These are phyloP conservation scores for Bombardia bombarda DNA, from an alignment of 495 filamentous ascomycete species.

Conservation along the genomic window DNA sequence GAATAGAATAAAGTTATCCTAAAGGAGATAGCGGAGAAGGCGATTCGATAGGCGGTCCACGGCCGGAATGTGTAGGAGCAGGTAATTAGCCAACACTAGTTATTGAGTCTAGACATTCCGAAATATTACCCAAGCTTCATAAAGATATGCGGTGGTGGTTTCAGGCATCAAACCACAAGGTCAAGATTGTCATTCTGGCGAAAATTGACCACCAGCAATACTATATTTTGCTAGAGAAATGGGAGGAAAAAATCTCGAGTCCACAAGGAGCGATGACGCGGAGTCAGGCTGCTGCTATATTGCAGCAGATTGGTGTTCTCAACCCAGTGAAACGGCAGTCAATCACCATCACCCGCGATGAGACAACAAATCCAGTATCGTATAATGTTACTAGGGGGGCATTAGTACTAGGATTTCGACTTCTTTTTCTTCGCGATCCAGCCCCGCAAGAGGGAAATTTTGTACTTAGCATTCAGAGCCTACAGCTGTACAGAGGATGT, in stretches of 20 bases:
- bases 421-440: constrained; percentile 10
- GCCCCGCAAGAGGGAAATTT: constrained; percentile 5
- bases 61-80: no score
- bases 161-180: background rate
- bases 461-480: constrained; percentile 7
- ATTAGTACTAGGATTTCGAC: constrained; percentile 11
- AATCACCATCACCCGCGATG: constrained; percentile 9
- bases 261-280: constrained; percentile 5
- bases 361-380: constrained; percentile 6
- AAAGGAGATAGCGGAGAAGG: no score
- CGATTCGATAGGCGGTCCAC: no score
- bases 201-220: background rate
- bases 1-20: no score
- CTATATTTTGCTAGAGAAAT: constrained; percentile 7
- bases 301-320: constrained; percentile 4
- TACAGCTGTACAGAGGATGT: no score
- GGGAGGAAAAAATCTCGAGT: constrained; percentile 1
- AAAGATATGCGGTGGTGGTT: constrained; percentile 2
- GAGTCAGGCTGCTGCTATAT: constrained; percentile 3
- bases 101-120: no score
- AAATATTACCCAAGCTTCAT: no score
- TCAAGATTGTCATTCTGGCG: background rate
- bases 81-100: no score
- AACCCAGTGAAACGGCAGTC: constrained; percentile 4
- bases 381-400: constrained; percentile 10